phyloP scores from a whole-genome alignment of 1,139 yeast genomes.

The Pichia kudriavzevii region DNA sequence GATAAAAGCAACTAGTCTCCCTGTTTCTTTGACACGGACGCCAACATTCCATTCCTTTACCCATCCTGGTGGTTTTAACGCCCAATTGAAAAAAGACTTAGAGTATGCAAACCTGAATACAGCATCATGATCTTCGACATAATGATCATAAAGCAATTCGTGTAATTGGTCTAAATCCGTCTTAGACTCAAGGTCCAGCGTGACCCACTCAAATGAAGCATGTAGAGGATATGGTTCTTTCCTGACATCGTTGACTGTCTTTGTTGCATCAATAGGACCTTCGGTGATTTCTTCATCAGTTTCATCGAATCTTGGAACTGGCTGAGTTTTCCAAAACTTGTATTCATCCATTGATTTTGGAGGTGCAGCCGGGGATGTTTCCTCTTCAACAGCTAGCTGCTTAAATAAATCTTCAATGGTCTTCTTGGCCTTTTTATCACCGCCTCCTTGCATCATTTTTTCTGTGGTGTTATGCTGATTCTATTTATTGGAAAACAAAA shows the following conservation, averaged over 20 bases:
- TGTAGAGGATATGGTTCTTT: constrained; percentile 63
- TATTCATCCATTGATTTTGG: constrained; percentile 79
- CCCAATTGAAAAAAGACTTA: constrained; percentile 83
- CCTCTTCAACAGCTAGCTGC: constrained; percentile 43
- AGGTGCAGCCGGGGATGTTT: constrained; percentile 30
- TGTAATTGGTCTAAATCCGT: constrained; percentile 68
- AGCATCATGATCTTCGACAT: constrained; percentile 91
- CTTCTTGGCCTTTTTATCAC: constrained; percentile 21
- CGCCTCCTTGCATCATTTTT: constrained; percentile 11
- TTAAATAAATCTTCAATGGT: constrained; percentile 43
- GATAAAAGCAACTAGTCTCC: constrained; percentile 82
- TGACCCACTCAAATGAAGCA: constrained; percentile 81
- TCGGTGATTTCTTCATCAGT: constrained; percentile 53
- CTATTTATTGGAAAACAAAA: no score
- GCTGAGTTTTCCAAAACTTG: constrained; percentile 98
- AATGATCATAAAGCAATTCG: constrained; percentile 74
- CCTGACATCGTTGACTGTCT: constrained; percentile 67
- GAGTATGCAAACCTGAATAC: constrained; percentile 87
- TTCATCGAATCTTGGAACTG: constrained; percentile 76
- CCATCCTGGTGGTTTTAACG: constrained; percentile 93
- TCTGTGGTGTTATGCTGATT: no score
- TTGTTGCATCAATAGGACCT: constrained; percentile 72
- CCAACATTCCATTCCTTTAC: constrained; percentile 86
- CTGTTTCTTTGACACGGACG: constrained; percentile 71
- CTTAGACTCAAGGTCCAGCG: constrained; percentile 56